phyloP scores from a whole-genome alignment of 2,329 filamentous ascomycete species.

The Decorospora gaudefroyi region DNA sequence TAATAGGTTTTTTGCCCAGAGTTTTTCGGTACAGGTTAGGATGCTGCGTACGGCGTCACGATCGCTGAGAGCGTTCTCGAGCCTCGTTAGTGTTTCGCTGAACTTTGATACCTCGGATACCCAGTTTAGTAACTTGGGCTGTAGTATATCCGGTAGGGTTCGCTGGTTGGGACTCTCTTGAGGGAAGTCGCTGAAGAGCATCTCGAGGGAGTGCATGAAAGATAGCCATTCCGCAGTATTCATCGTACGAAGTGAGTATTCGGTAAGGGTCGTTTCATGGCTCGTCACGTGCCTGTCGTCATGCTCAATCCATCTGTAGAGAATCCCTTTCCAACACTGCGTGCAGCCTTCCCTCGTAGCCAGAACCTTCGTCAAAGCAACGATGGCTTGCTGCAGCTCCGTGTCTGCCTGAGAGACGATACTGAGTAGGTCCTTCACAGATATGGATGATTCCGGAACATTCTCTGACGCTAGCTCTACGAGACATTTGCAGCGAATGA shows the following conservation, averaged over 20 bases:
- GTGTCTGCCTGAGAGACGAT: constrained; percentile 13
- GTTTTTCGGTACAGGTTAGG: constrained; percentile 16
- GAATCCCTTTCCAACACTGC: constrained; percentile 30
- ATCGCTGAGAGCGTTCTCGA: constrained; percentile 22
- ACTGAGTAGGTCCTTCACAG: constrained; percentile 15
- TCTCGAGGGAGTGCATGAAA: constrained; percentile 27
- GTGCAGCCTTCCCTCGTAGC: constrained; percentile 8
- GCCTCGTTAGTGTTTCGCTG: constrained; percentile 17
- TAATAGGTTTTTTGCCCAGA: constrained; percentile 15
- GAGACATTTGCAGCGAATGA: constrained; percentile 26
- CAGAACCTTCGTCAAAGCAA: constrained; percentile 27
- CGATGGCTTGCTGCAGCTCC: constrained; percentile 12
- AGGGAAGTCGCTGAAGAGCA: constrained; percentile 21
- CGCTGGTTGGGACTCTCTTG: constrained; percentile 13
- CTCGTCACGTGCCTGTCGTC: constrained; percentile 4
- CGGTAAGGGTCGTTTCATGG: constrained; percentile 8
- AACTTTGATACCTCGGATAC: constrained; percentile 7
- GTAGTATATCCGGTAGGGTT: constrained; percentile 9
- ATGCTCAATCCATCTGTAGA: constrained; percentile 22
- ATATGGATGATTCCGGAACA: constrained; percentile 12
- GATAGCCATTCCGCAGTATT: constrained; percentile 27
- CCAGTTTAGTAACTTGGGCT: constrained; percentile 8
- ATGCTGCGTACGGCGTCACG: constrained; percentile 20
- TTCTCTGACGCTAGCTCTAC: constrained; percentile 18
- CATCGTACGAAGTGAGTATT: constrained; percentile 25